Conservation (phyloP, 176 grass and related monocot species). For the Eleusine indica region DNA sequence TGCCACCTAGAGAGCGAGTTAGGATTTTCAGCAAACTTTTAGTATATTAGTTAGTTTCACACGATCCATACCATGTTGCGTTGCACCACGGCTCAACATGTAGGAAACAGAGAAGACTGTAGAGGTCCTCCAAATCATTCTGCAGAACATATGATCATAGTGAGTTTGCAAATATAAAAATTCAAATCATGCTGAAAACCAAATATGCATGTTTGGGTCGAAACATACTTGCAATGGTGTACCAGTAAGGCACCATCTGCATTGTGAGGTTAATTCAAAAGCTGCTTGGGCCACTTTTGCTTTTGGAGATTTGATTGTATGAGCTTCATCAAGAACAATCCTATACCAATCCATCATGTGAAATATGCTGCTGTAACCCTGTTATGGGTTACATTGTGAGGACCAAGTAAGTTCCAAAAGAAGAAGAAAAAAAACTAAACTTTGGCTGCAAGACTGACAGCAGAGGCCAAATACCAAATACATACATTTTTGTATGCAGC, state of each 20-base stretch:
- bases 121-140: conserved; percentile 94
- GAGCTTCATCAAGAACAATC: conserved; percentile 91
- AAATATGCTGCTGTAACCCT: conserved; percentile 73
- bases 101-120: conserved; percentile 93
- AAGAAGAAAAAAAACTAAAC: not conserved
- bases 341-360: conserved; percentile 80
- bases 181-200: not conserved
- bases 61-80: conserved; percentile 56
- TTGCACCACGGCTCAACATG: conserved; percentile 88
- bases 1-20: conserved; percentile 60
- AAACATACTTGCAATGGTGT: conserved; percentile 80
- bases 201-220: not conserved
- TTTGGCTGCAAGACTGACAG: not conserved
- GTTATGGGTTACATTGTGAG: conserved; percentile 7
- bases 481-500: conserved; percentile 65
- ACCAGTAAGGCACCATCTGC: conserved; percentile 95
- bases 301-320: conserved; percentile 84
- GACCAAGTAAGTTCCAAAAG: conserved; percentile 6
- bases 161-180: conserved; percentile 21
- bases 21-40: not conserved
- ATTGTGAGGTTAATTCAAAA: conserved; percentile 66
- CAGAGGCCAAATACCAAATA: conserved; percentile 11
- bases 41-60: conserved; percentile 12
- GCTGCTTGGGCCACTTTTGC: conserved; percentile 74
- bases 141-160: conserved; percentile 22